phyloP scores from a whole-genome alignment of 176 grass and related monocot species.

The Zea mays region Zm-B73-REFERENCE-NAM-5.0 NC_050100.1:223688501-223689000 shows the following conservation, averaged over 20 bases:
- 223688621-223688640: neutral
- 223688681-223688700: neutral
- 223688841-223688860: slow-evolving; percentile 99
- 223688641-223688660: neutral
- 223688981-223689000: neutral
- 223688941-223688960: neutral
- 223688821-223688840: slow-evolving; percentile 84
- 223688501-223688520: too few relatives aligned
- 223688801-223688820: slow-evolving; percentile 66
- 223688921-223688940: neutral
- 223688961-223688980: neutral
- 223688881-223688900: neutral
- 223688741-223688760: slow-evolving; percentile 70
- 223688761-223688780: slow-evolving; percentile 81
- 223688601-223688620: neutral
- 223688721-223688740: slow-evolving; percentile 28
- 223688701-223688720: neutral
- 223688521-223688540: too few relatives aligned
- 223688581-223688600: neutral
- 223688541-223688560: too few relatives aligned
- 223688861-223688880: slow-evolving; percentile 48
- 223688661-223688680: neutral
- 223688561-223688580: neutral
- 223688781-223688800: slow-evolving; percentile 81
- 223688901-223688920: neutral